Conservation (phyloP, 768 basidiomycete genomes). For the Mycena crocata region DNA sequence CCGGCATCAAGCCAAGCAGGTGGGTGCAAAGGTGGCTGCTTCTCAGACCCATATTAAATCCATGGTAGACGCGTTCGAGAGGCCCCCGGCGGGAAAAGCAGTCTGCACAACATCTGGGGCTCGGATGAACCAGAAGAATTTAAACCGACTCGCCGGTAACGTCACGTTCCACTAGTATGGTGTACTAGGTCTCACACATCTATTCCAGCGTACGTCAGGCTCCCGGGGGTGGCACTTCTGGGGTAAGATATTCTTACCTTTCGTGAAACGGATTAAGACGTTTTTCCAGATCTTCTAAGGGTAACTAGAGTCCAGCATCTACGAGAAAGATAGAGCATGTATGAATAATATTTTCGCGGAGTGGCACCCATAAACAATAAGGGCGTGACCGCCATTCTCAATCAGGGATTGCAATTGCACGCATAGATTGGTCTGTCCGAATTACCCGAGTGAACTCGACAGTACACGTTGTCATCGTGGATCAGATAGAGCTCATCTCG, state of each 20-base stretch:
- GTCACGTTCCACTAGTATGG: constrained; percentile 1
- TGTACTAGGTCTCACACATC: not conserved
- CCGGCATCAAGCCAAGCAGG: constrained; percentile 62
- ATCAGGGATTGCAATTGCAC: no score
- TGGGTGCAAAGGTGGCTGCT: constrained; percentile 31
- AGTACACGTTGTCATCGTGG: no score
- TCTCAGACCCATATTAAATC: not conserved
- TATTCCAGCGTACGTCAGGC: constrained; percentile 15
- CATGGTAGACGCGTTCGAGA: constrained; percentile 56
- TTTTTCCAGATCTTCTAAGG: constrained; percentile 16
- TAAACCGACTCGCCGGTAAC: constrained; percentile 77
- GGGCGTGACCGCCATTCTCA: no score
- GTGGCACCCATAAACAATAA: no score
- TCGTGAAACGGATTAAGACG: not conserved
- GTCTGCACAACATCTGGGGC: constrained; percentile 61
- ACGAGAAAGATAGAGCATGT: no score
- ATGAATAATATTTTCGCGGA: no score
- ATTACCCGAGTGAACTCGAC: no score
- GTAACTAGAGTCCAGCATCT: no score
- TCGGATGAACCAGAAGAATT: constrained; percentile 60
- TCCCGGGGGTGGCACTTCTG: constrained; percentile 12
- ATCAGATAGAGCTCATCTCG: no score
- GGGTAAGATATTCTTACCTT: constrained; percentile 4
- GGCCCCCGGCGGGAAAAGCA: constrained; percentile 58
- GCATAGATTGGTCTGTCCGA: no score